These are phyloP conservation scores for Candida glucosophila DNA, from an alignment of 1,139 yeast genomes.

Conservation along the genomic window DNA sequence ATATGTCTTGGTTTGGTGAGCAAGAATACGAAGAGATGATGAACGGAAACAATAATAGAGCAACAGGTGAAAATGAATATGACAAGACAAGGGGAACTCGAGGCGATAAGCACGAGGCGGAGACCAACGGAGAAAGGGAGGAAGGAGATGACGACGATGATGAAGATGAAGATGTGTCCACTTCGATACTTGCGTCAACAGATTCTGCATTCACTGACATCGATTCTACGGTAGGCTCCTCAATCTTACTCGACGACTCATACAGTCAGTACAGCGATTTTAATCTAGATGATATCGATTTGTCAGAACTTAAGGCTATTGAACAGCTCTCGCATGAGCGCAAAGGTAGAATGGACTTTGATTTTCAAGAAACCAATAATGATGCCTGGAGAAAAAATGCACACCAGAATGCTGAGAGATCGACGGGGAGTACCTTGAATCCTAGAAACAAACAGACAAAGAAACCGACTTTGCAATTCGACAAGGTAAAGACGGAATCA, in stretches of 20 bases:
- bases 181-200: constrained; percentile 20
- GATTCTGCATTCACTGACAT: constrained; percentile 41
- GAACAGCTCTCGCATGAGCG: no score
- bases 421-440: background rate
- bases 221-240: constrained; percentile 28
- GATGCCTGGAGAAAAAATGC: background rate
- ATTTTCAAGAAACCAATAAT: background rate
- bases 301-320: no score
- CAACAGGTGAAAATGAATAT: constrained; percentile 9
- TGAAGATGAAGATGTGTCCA: constrained; percentile 19
- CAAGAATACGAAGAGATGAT: constrained; percentile 10
- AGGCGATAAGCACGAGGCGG: constrained; percentile 1
- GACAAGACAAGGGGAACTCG: constrained; percentile 11
- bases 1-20: constrained; percentile 1
- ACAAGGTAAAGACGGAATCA: constrained; percentile 7
- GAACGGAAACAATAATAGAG: constrained; percentile 4
- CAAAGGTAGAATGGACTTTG: no score
- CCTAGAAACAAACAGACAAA: background rate
- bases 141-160: constrained; percentile 16
- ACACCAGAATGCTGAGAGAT: background rate
- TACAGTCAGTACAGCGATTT: no score
- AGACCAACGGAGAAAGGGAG: constrained; percentile 12
- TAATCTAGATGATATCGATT: no score
- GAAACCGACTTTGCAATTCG: constrained; percentile 2
- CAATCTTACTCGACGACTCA: constrained; percentile 20